phyloP scores from a whole-genome alignment of 2,329 filamentous ascomycete species.

The Aspergillus viridinutans region DNA sequence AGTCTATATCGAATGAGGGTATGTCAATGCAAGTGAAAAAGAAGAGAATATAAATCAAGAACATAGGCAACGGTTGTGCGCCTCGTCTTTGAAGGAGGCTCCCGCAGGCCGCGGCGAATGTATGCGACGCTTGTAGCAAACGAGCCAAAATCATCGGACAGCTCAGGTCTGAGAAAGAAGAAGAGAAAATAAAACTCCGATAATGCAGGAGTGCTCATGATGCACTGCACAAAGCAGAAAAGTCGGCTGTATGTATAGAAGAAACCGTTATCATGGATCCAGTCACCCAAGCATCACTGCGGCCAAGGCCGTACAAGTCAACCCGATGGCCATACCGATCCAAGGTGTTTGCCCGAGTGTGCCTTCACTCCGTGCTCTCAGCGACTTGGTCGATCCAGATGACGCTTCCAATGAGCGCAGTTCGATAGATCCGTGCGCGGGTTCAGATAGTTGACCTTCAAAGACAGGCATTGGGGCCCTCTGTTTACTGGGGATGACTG shows the following conservation, averaged over 20 bases:
- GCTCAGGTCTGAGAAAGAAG: constrained; percentile 2
- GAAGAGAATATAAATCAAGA: constrained; percentile 6
- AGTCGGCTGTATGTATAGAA: neutral
- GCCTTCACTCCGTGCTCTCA: constrained; percentile 35
- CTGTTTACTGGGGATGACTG: too few relatives aligned
- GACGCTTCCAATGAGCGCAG: constrained; percentile 23
- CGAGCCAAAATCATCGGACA: constrained; percentile 1
- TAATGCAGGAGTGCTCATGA: constrained; percentile 10
- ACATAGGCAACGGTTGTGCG: too few relatives aligned
- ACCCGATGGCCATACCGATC: constrained; percentile 40
- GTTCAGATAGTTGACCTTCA: constrained; percentile 26
- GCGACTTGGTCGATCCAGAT: constrained; percentile 21
- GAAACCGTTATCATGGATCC: too few relatives aligned
- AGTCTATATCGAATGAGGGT: constrained; percentile 25
- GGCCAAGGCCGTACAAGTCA: constrained; percentile 36
- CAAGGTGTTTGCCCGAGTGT: constrained; percentile 37
- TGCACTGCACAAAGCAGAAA: constrained; percentile 1
- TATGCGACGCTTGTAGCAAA: constrained; percentile 15
- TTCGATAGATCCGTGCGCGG: constrained; percentile 26
- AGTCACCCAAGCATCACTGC: constrained; percentile 37
- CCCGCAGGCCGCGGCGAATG: neutral
- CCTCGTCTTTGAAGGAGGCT: too few relatives aligned
- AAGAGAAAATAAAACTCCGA: constrained; percentile 13
- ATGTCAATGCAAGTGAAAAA: constrained; percentile 21
- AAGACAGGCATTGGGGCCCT: constrained; percentile 8